phyloP scores from a whole-genome alignment of 176 grass and related monocot genomes.

The Aegilops bicornis region DNA sequence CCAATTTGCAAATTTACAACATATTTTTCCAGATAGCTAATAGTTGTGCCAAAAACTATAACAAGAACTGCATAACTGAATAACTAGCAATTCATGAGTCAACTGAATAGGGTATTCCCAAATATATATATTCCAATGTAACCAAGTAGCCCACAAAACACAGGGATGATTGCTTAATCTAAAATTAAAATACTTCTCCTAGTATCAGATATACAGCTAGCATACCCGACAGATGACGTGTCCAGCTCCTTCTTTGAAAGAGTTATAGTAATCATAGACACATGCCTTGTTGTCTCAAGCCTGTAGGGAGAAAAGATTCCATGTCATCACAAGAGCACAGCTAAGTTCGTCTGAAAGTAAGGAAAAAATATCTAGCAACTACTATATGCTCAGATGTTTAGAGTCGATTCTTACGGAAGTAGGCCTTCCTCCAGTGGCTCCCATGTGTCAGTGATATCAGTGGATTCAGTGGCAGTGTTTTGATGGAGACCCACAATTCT shows the following conservation, averaged over 20 bases:
- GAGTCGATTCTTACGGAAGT: slow-evolving; percentile 70
- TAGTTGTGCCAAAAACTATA: background rate
- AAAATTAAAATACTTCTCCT: background rate
- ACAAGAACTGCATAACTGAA: background rate
- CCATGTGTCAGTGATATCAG: slow-evolving; percentile 98
- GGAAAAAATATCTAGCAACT: background rate
- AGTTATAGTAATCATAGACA: slow-evolving; percentile 84
- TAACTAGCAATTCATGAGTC: background rate
- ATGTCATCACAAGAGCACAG: background rate
- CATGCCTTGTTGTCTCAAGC: slow-evolving; percentile 96
- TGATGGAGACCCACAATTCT: slow-evolving; percentile 97
- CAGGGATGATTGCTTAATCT: background rate
- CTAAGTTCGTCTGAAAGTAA: background rate
- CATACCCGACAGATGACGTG: slow-evolving; percentile 67
- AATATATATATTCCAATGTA: background rate
- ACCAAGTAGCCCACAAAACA: background rate
- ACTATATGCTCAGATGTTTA: slow-evolving; percentile 2
- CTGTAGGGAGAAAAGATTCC: slow-evolving; percentile 30
- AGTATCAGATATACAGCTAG: background rate
- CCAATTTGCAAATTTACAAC: background rate
- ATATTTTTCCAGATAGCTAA: background rate
- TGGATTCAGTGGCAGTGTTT: slow-evolving; percentile 75
- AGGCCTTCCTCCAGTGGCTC: slow-evolving; percentile 98
- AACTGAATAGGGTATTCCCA: background rate
- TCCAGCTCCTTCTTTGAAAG: slow-evolving; percentile 92